Evolutionary conservation across 2,329 filamentous ascomycete genomes (phyloP), one percentile per base, ranked within the genome.

Genomic region (Cladobotryum mycophilum): DNA sequence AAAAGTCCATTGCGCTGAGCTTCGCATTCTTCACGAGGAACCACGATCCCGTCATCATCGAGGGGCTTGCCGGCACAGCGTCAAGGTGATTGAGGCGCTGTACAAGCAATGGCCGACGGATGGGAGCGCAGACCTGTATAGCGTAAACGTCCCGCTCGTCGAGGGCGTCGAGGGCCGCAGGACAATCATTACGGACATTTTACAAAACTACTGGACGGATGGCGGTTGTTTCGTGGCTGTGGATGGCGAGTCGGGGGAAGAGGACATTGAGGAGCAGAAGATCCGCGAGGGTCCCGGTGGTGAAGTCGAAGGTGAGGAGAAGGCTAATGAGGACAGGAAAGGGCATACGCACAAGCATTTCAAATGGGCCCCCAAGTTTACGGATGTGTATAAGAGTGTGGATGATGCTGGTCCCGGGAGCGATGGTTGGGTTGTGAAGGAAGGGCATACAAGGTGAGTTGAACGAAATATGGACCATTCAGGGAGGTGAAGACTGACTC

Each of bases 391-490:
- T 67, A 81, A 86, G 64, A 91, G 87, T 58, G 90, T 96, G n/a
- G 82, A 90, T 59, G 80, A 86, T 56, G 83, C 85, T 37, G 74
- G 76, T 33, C 87, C 88, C 4, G 90, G 90, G 3, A 95, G 89
- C 64, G 93, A 99, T 69, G 93, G 92, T 5, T 96, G 92, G 89
- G 85, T 85, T 35, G 88, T 99, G 20, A 86, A 87, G 65, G 84
- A 95, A 65, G 89, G 89, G 25, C 82, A 86, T 67, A 95, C 92
- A 12, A 93, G 88, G 88, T 89, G 71, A 61, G 75, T 70, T 4
- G 25, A 30, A 30, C 25, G 25, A 30, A 30, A 30, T 30, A 30
- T 30, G 4, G 9, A 11, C 25, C 25, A 30, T 30, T 6, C 25
- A 30, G 25, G 5, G 25, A 30, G 25, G 25, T 30, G 4, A 30